Percentiles rank a stretch among this genome's conserved stretches.
phyloP scores from a whole-genome alignment of 768 basidiomycete species.

The Hortiboletus flavorubellus region DNA sequence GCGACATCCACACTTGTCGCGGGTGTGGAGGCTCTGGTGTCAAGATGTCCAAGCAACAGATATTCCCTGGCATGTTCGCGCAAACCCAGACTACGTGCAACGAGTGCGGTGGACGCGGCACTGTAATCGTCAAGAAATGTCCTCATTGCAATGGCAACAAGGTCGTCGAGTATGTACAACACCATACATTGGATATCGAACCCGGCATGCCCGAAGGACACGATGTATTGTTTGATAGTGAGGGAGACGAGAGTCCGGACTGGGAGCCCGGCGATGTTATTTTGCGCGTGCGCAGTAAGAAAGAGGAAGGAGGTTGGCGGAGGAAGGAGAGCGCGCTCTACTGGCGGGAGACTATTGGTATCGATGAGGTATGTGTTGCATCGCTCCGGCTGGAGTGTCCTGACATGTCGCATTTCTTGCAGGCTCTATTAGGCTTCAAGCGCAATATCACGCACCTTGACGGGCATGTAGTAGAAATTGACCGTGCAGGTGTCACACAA shows the following conservation, averaged over 20 bases:
- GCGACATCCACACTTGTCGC: constrained; percentile 83
- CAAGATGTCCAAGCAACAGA: constrained; percentile 81
- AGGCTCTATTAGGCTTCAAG: constrained; percentile 98
- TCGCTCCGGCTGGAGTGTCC: neutral
- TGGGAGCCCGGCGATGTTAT: constrained; percentile 96
- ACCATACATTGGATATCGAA: constrained; percentile 81
- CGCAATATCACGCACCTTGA: constrained; percentile 90
- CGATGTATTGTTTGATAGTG: constrained; percentile 93
- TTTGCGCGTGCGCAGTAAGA: constrained; percentile 75
- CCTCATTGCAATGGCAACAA: constrained; percentile 81
- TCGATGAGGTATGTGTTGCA: constrained; percentile 65
- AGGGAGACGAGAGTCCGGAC: constrained; percentile 93
- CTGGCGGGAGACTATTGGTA: constrained; percentile 86
- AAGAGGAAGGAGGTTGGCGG: constrained; percentile 76
- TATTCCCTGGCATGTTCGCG: constrained; percentile 96
- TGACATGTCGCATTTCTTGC: neutral
- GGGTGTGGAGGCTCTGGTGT: constrained; percentile 85
- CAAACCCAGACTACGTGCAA: constrained; percentile 82
- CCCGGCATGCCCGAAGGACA: constrained; percentile 91
- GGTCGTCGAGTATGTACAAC: constrained; percentile 74
- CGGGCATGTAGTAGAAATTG: constrained; percentile 70
- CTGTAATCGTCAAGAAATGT: constrained; percentile 71
- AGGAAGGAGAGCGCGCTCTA: constrained; percentile 90
- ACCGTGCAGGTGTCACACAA: constrained; percentile 82
- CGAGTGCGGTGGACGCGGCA: constrained; percentile 83